These are phyloP conservation scores for Leccinum aurantiacum DNA, from an alignment of 768 basidiomycete species.

Conservation along the genomic window DNA sequence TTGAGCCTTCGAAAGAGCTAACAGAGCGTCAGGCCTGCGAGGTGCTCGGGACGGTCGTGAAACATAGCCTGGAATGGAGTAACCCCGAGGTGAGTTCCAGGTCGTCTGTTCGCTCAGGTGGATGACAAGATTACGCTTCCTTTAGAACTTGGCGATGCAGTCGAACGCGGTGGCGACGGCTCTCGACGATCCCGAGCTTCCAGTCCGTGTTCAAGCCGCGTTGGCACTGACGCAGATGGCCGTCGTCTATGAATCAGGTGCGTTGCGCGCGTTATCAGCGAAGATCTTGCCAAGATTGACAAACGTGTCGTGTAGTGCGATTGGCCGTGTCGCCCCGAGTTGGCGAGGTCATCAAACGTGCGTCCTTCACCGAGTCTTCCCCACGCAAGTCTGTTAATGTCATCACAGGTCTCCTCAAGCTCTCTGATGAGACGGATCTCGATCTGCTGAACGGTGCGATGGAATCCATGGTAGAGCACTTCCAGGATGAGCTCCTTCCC, in stretches of 20 bases:
- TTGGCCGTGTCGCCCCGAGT: constrained; percentile 71
- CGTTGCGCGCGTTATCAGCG: constrained; percentile 14
- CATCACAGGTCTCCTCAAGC: constrained; percentile 72
- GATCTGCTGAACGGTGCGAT: constrained; percentile 81
- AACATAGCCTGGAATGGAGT: constrained; percentile 65
- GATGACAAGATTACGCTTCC: background rate
- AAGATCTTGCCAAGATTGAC: background rate
- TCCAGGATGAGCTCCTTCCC: constrained; percentile 79
- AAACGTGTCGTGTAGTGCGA: constrained; percentile 48
- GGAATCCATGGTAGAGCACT: constrained; percentile 84
- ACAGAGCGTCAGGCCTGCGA: constrained; percentile 66
- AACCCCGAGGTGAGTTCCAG: constrained; percentile 51
- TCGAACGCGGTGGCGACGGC: constrained; percentile 54
- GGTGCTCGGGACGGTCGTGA: constrained; percentile 72
- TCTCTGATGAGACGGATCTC: constrained; percentile 89
- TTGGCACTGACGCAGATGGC: constrained; percentile 80
- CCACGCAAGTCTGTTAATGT: background rate
- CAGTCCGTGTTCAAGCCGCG: constrained; percentile 82
- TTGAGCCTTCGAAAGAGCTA: background rate
- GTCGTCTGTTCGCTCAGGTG: no score
- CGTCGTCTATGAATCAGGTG: constrained; percentile 59
- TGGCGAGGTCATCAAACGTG: constrained; percentile 85
- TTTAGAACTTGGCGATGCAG: constrained; percentile 50
- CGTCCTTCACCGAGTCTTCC: constrained; percentile 6
- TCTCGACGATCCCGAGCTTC: constrained; percentile 76